These are phyloP conservation scores for Alternaria longipes DNA, from an alignment of 2,329 filamentous ascomycete genomes.

Conservation along the genomic window DNA sequence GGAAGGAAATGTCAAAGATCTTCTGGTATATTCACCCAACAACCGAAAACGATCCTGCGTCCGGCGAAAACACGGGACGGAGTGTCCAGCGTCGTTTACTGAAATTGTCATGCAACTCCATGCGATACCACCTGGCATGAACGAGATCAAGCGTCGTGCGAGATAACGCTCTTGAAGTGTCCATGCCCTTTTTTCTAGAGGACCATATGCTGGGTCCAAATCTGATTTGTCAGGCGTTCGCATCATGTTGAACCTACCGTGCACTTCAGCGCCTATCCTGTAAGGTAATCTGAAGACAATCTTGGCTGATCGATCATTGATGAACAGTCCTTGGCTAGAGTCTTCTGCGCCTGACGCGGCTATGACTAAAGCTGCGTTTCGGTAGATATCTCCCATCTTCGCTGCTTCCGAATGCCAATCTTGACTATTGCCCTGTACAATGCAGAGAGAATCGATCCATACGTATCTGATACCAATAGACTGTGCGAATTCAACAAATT, in stretches of 20 bases:
- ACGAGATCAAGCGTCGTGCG: no score
- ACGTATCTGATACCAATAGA: accelerated
- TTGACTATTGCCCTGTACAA: accelerated
- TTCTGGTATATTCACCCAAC: no score
- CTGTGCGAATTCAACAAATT: no score
- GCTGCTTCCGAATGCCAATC: accelerated
- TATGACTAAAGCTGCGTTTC: accelerated
- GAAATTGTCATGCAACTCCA: no score
- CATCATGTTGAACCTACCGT: background rate
- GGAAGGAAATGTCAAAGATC: no score
- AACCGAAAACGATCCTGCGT: no score
- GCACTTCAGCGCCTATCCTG: accelerated
- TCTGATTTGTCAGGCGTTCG: background rate
- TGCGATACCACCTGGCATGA: no score
- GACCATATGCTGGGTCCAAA: no score
- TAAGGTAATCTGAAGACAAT: background rate
- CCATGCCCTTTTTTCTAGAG: no score
- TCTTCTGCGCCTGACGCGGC: background rate
- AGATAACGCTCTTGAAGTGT: no score
- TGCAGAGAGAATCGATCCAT: background rate
- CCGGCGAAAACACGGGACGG: no score
- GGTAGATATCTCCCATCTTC: background rate
- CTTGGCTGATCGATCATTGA: accelerated
- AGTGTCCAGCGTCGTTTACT: no score
- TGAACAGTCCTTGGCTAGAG: background rate